Evolutionary conservation across 768 basidiomycete genomes (phyloP), one percentile per base, ranked within the genome.

Genomic region (Mycena indigotica): DNA sequence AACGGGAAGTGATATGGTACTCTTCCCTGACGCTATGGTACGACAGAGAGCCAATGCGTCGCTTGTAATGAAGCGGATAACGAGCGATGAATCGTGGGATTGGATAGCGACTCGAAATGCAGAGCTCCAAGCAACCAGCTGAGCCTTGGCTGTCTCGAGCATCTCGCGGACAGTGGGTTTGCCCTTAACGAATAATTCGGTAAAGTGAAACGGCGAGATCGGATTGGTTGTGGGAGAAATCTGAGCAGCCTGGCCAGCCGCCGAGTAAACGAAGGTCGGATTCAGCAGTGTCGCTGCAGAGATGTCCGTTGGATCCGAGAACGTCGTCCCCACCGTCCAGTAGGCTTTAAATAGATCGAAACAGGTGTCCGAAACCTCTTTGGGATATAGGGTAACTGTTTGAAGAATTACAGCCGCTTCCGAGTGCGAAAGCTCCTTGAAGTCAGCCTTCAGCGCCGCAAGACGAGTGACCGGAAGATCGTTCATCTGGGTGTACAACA

Each of bases 141-240:
- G 28, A 25, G 29, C 15, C 30, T 49, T 55, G 28, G 54, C 54
- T 21, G 29, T 45, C 5, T 28, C 23, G 19, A 55, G 25, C 28
- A 55, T 49, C 25, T 38, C 13, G 15, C 17, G 8, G 16, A 17
- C 21, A n/a, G 40, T 28, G 2, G 44, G 29, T 72, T 39, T 3
- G 63, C 58, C 15, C 62, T 8, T 2, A 29, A 29, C 45, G n/a
- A 6, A 52, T 17, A 29, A n/a, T 26, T 3, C 50, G 51, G 15
- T 68, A n/a, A 77, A 70, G 58, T 80, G 78, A 60, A 82, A 82
- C 5, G 72, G 55, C 5, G 65, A 23, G 5, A 80, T 56, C 4
- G 78, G 80, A 56, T 78, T 72, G 1, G 75, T 75, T 8, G 73
- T 77, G 54, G 78, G 75, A 53, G 81, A 76, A 2, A 79, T 69